A percentile compares a stretch with the other conserved stretches of the same genome.
Conservation (phyloP, 139 green algal genomes). For the Eudorina sp. region DNA sequence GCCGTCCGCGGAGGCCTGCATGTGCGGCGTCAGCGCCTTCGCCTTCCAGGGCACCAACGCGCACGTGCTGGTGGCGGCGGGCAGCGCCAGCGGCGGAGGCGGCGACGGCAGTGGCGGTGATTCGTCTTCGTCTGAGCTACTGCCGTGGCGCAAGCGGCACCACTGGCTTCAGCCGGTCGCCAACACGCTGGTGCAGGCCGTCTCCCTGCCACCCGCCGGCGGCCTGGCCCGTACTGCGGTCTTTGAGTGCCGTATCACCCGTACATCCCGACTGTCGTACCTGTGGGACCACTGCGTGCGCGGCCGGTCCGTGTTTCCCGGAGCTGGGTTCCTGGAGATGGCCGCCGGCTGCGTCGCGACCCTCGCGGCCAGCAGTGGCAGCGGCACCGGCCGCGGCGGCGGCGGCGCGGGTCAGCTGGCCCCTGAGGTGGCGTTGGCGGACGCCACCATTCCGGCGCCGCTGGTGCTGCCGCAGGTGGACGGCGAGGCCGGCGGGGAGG, state of each 20-base stretch:
- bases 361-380: too few relatives aligned
- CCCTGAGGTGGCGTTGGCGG: constrained; percentile 27
- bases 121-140: too few relatives aligned
- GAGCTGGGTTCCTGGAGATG: constrained; percentile 75
- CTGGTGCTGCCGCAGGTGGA: constrained; percentile 49
- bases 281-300: constrained; percentile 81
- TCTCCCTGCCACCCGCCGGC: background rate
- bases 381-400: background rate
- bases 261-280: background rate
- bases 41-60: constrained; percentile 89
- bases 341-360: constrained; percentile 35
- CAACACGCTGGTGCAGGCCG: background rate
- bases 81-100: background rate
- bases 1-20: background rate
- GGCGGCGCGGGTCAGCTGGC: background rate
- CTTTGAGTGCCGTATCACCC: constrained; percentile 25
- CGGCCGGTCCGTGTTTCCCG: constrained; percentile 70
- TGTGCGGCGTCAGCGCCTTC: constrained; percentile 76
- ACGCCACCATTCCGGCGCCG: constrained; percentile 66
- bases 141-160: constrained; percentile 42
- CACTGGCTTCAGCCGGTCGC: constrained; percentile 21
- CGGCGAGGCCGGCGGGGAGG: background rate
- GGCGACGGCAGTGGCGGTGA: too few relatives aligned
- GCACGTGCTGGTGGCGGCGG: constrained; percentile 62
- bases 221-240: background rate